Evolutionary conservation across 352 stramenopile species (phyloP).

Genomic region (Phytophthora sp.): DNA sequence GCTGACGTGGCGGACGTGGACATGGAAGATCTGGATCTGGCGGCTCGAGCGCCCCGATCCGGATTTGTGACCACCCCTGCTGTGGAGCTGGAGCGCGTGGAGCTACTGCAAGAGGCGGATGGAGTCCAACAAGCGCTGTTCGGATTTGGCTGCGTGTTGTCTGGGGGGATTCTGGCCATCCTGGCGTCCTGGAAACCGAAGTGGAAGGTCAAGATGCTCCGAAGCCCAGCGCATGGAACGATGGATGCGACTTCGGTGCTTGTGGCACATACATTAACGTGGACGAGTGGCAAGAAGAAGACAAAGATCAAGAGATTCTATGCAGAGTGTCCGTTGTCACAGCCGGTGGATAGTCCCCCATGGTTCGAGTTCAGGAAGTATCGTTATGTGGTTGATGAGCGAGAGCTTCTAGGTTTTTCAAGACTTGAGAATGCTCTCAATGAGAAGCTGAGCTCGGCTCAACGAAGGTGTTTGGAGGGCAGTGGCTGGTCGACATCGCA

Average conservation of each 20-base stretch:
- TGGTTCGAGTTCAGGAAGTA: slow-evolving; percentile 81
- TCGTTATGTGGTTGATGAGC: slow-evolving; percentile 65
- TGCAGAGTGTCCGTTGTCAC: slow-evolving; percentile 52
- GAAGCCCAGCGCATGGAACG: slow-evolving; percentile 41
- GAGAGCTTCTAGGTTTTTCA: slow-evolving; percentile 53
- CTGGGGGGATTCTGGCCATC: slow-evolving; percentile 50
- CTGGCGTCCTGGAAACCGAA: slow-evolving; percentile 63
- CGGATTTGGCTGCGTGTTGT: slow-evolving; percentile 42
- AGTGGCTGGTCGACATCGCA: slow-evolving; percentile 29
- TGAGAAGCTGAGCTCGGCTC: slow-evolving; percentile 41
- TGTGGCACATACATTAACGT: slow-evolving; percentile 36
- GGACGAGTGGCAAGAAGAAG: slow-evolving; percentile 25
- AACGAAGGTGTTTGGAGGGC: slow-evolving; percentile 41
- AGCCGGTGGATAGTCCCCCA: slow-evolving; percentile 26
- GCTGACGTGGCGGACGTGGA: slow-evolving; percentile 25
- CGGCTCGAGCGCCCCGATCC: slow-evolving; percentile 22
- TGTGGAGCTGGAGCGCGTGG: slow-evolving; percentile 48
- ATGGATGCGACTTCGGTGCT: slow-evolving; percentile 66
- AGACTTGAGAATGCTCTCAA: slow-evolving; percentile 63
- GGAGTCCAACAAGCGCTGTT: slow-evolving; percentile 50
- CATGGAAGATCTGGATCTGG: slow-evolving; percentile 37
- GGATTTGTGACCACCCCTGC: slow-evolving; percentile 49
- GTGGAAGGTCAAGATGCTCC: slow-evolving; percentile 61
- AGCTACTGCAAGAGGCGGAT: slow-evolving; percentile 37
- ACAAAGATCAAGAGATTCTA: slow-evolving; percentile 40